These are phyloP conservation scores for Rhinocladiella similis DNA, from an alignment of 2,329 filamentous ascomycete species.

Conservation along the genomic window DNA sequence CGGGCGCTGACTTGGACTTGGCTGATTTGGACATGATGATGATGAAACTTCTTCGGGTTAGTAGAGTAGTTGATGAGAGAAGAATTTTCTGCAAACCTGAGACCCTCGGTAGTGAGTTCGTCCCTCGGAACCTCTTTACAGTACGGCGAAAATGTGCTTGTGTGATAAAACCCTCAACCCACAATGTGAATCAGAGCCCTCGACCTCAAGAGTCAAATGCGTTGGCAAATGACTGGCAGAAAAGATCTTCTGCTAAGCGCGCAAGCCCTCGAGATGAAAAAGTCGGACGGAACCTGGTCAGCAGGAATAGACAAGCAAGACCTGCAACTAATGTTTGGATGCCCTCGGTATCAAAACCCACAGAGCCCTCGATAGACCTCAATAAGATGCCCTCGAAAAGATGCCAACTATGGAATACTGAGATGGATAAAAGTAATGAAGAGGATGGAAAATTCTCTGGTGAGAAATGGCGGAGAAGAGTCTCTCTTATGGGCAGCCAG, in stretches of 20 bases:
- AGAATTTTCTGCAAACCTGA: constrained; percentile 8
- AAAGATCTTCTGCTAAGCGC: constrained; percentile 21
- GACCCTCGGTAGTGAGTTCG: constrained; percentile 7
- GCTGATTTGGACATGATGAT: constrained; percentile 50
- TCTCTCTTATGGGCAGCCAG: neutral
- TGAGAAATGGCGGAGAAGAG: neutral
- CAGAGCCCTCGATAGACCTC: constrained; percentile 28
- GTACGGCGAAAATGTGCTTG: constrained; percentile 5
- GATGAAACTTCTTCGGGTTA: constrained; percentile 4
- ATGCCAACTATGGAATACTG: constrained; percentile 23
- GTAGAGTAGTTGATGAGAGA: constrained; percentile 2
- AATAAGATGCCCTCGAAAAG: constrained; percentile 24
- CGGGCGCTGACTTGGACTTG: constrained; percentile 49
- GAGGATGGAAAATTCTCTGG: constrained; percentile 7
- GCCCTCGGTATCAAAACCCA: constrained; percentile 21
- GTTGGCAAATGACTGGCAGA: constrained; percentile 21
- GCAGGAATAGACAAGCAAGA: constrained; percentile 25
- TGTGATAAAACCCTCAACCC: constrained; percentile 27
- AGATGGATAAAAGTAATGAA: constrained; percentile 1
- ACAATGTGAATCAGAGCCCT: constrained; percentile 26
- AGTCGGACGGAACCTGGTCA: constrained; percentile 9
- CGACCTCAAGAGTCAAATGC: constrained; percentile 24
- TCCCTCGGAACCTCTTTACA: constrained; percentile 11
- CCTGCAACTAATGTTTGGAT: constrained; percentile 16
- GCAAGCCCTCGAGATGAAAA: constrained; percentile 14